Evolutionary conservation across 2,329 filamentous ascomycete species (phyloP).

Genomic region (Colletotrichum karsti): DNA sequence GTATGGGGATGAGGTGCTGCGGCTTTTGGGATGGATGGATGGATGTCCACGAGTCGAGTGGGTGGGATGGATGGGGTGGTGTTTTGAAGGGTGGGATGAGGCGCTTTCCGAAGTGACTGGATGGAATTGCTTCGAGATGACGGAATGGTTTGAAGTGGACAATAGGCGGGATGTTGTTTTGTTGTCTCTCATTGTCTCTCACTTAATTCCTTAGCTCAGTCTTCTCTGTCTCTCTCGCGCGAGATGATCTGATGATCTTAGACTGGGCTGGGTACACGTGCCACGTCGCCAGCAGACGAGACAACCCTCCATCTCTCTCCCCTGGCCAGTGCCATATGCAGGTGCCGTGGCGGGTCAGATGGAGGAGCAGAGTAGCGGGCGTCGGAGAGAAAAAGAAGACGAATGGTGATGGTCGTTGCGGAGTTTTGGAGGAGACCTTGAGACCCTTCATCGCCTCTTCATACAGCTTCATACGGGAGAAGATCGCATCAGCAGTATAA

Average conservation of each 20-base stretch:
- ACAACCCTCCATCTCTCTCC: not conserved
- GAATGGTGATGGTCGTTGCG: not conserved
- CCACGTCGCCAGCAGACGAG: not conserved
- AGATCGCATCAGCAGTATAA: conserved; percentile 13
- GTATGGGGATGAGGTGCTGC: not conserved
- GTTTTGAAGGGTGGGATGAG: not conserved
- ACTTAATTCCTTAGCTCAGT: not conserved
- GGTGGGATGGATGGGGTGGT: not conserved
- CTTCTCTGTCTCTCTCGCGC: not conserved
- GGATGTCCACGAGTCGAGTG: not conserved
- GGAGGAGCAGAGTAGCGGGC: conserved; percentile 16
- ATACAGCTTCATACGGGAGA: too few species aligned
- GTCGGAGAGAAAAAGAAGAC: conserved; percentile 15
- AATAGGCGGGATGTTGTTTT: not conserved
- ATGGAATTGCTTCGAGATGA: not conserved
- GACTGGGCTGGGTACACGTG: not conserved
- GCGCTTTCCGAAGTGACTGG: not conserved
- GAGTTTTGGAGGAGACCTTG: not conserved
- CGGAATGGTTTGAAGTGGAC: not conserved
- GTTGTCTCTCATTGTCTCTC: conserved; percentile 3
- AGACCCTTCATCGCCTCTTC: not conserved
- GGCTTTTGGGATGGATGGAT: not conserved
- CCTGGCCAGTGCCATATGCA: not conserved
- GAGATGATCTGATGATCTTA: not conserved
- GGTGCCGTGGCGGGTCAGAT: not conserved